phyloP scores from a whole-genome alignment of 345 rosid genomes.

The Conringia planisiliqua region DNA sequence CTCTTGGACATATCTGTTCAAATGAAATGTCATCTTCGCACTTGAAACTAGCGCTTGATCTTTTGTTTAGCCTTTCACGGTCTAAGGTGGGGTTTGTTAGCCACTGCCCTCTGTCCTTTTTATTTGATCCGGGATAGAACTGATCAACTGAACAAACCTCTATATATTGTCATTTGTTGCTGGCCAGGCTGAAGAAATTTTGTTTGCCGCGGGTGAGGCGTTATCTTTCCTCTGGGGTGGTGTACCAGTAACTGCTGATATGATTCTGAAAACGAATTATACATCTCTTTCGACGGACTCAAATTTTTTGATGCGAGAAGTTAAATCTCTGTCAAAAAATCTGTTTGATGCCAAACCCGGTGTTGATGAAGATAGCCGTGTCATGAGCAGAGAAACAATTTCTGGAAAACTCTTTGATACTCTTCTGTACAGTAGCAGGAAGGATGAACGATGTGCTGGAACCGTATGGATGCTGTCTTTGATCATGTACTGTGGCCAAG shows the following conservation, averaged over 20 bases:
- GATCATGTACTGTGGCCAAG: slow-evolving; percentile 87
- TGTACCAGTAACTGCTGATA: slow-evolving; percentile 81
- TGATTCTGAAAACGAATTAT: slow-evolving; percentile 84
- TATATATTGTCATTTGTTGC: slow-evolving; percentile 15
- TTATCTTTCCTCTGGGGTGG: slow-evolving; percentile 92
- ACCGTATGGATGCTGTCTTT: slow-evolving; percentile 89
- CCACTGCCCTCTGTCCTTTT: neutral
- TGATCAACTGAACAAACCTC: slow-evolving; percentile 11
- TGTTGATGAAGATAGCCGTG: slow-evolving; percentile 46
- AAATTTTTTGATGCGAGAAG: slow-evolving; percentile 79
- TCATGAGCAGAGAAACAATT: slow-evolving; percentile 56
- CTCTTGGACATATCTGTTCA: slow-evolving; percentile 82
- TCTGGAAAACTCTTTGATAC: slow-evolving; percentile 71
- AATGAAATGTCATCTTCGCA: slow-evolving; percentile 64
- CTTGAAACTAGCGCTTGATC: slow-evolving; percentile 65
- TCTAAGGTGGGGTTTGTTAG: slow-evolving; percentile 60
- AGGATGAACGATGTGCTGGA: slow-evolving; percentile 98
- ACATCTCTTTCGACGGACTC: slow-evolving; percentile 82
- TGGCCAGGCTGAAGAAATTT: slow-evolving; percentile 86
- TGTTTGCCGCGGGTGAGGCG: slow-evolving; percentile 98
- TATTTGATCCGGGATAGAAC: neutral
- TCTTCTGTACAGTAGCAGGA: slow-evolving; percentile 83
- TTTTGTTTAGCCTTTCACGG: slow-evolving; percentile 78
- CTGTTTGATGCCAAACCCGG: slow-evolving; percentile 42
- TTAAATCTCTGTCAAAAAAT: slow-evolving; percentile 47